phyloP scores from a whole-genome alignment of 345 rosid genomes.

The Viola odorata region DNA sequence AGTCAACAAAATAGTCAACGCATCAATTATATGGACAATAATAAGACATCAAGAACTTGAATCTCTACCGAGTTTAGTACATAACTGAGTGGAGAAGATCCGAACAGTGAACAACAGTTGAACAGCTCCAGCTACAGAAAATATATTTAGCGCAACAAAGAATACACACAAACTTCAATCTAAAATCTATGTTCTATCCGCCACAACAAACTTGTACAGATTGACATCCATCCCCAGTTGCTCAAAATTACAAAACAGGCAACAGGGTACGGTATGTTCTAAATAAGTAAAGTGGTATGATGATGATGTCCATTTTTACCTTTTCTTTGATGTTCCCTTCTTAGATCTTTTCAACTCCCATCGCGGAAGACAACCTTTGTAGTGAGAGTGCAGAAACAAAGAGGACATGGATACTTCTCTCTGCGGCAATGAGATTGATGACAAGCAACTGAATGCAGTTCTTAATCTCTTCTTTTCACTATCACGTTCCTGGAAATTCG shows the following conservation, averaged over 20 bases:
- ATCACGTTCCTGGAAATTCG: slow-evolving; percentile 47
- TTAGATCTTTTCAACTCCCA: slow-evolving; percentile 65
- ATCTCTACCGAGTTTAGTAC: no score
- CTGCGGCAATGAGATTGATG: slow-evolving; percentile 82
- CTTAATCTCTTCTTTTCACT: slow-evolving; percentile 64
- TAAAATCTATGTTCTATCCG: neutral
- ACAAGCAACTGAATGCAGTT: slow-evolving; percentile 57
- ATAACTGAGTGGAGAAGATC: no score
- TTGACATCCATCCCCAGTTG: neutral
- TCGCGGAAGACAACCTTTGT: slow-evolving; percentile 74
- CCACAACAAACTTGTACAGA: slow-evolving; percentile 10
- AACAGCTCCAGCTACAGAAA: no score
- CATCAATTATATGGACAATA: no score
- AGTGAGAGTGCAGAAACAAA: slow-evolving; percentile 60
- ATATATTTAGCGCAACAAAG: no score
- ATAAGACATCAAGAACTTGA: no score
- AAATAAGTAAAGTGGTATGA: neutral
- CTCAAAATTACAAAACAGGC: neutral
- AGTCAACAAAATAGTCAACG: no score
- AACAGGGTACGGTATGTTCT: neutral
- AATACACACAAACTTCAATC: neutral
- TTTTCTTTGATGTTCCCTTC: slow-evolving; percentile 20
- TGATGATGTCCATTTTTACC: neutral
- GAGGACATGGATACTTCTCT: slow-evolving; percentile 73
- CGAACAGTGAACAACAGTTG: no score